A percentile compares a stretch with the other conserved stretches of the same genome.
Evolutionary conservation across 2,329 filamentous ascomycete species (phyloP).

Genomic region (Phialocephala subalpina): DNA sequence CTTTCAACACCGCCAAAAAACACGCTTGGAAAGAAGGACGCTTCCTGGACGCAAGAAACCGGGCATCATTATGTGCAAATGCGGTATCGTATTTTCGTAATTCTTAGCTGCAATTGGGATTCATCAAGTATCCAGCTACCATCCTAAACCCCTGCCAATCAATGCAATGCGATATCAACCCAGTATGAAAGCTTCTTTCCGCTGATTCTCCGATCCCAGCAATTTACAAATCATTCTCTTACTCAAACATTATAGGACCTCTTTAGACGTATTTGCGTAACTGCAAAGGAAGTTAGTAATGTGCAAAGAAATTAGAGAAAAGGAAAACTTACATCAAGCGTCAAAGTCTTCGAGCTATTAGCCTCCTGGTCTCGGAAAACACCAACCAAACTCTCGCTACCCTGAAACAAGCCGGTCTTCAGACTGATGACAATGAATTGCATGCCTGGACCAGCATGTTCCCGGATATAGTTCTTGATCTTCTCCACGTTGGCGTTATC

Average conservation of each 20-base stretch:
- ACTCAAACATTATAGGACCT: neutral
- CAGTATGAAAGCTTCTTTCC: neutral
- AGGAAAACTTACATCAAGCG: conserved; percentile 82
- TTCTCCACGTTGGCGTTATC: conserved; percentile 97
- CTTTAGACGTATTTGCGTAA: conserved; percentile 40
- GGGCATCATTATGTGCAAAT: neutral
- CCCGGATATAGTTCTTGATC: conserved; percentile 94
- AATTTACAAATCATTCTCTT: conserved; percentile 6
- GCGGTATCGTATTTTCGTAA: conserved; percentile 1
- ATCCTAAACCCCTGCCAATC: conserved; percentile 8
- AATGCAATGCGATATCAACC: conserved; percentile 17
- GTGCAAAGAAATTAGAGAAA: neutral
- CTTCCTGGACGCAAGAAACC: neutral
- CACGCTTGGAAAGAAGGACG: no score
- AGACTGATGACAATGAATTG: conserved; percentile 98
- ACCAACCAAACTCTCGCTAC: conserved; percentile 93
- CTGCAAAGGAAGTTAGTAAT: conserved; percentile 32
- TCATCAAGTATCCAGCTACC: conserved; percentile 19
- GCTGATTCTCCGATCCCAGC: neutral
- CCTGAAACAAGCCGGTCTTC: conserved; percentile 95
- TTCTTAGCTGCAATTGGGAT: conserved; percentile 12
- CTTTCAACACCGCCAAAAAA: no score
- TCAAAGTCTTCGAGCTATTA: conserved; percentile 91
- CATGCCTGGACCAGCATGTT: conserved; percentile 96
- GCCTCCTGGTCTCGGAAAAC: conserved; percentile 95